Evolutionary conservation across 495 filamentous ascomycete species (phyloP), one percentile per base, ranked within the genome.

Genomic region (Sabuloglossum arenarium): DNA sequence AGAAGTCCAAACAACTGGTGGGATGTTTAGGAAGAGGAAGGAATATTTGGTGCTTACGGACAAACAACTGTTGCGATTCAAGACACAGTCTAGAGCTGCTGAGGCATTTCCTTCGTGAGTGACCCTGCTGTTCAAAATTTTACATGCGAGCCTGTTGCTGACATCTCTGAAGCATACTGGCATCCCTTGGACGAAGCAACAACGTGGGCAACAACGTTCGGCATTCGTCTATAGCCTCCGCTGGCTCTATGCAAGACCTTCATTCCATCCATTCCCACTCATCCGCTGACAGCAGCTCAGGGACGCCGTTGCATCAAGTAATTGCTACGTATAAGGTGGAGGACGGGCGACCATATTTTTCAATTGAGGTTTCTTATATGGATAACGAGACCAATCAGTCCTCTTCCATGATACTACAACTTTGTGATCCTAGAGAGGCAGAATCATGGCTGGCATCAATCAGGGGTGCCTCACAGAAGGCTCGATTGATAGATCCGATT

Each of bases 1-100:
- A 2, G 80, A 87, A 59, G 75, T 93, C 25, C 86, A 94, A 67
- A 82, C 82, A 1, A 85, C 85, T 32, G 78, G 81, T 28, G 79
- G 84, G 45, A 76, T 94, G 68, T 79, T 95, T 66, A 77, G 86
- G 65, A 84, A 86, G 65, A 89, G 85, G 69, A 85, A 79, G 62
- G 87, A 93, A 59, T 96, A 87, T 60, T 70, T 96, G 30, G 91
- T 95, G n/a, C 74, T 96, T 34, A 96, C 89, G 10, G 81, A 89
- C 49, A 79, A 79, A 25, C 82, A 94, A 66, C 65, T 98, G 39
- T 65, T 94, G 57, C 81, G 86, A 47, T 87, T 88, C 68, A 93
- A 87, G 66, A 84, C 68, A 60, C 78, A 84, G 58, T 52, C 46
- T 11, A 81, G 81, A 62, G 82, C 84, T 55, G 75, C 82, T 46